These are phyloP conservation scores for Fusarium sterilihyphosum DNA, from an alignment of 2,329 filamentous ascomycete species.

Conservation along the genomic window DNA sequence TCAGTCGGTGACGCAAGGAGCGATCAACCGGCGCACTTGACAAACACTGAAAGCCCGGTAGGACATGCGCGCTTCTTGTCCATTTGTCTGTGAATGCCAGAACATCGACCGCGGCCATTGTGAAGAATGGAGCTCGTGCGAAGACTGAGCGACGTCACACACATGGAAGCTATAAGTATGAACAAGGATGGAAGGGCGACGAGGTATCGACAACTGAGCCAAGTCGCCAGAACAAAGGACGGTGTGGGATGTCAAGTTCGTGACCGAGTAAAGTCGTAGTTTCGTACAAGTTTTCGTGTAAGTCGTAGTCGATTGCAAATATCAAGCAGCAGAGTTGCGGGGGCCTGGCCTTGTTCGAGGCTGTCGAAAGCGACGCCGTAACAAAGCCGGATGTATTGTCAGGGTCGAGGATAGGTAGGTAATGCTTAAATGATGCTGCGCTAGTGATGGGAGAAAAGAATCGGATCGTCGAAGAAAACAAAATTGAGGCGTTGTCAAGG, in stretches of 20 bases:
- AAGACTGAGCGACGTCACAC: conserved; percentile 55
- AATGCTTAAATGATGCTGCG: background rate
- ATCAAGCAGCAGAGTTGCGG: conserved; percentile 8
- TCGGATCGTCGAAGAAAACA: conserved; percentile 11
- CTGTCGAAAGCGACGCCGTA: conserved; percentile 33
- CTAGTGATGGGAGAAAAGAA: background rate
- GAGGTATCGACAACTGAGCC: conserved; percentile 21
- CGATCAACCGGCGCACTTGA: conserved; percentile 42
- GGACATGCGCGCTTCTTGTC: conserved; percentile 54
- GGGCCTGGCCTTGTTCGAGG: conserved; percentile 1
- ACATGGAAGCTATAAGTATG: conserved; percentile 60
- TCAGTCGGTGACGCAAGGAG: conserved; percentile 41
- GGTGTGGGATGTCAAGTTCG: conserved; percentile 12
- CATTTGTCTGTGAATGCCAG: conserved; percentile 55
- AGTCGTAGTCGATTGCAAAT: conserved; percentile 29
- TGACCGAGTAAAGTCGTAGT: conserved; percentile 3
- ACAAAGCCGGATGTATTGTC: conserved; percentile 1
- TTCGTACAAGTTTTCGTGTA: conserved; percentile 21
- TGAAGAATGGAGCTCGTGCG: conserved; percentile 58
- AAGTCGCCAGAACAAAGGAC: conserved; percentile 9
- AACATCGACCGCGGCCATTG: conserved; percentile 65
- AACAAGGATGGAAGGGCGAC: conserved; percentile 17
- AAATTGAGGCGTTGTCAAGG: conserved; percentile 16
- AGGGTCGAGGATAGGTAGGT: background rate
- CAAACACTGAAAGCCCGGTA: conserved; percentile 47